Evolutionary conservation across 1,284 basidiomycete species (phyloP).

Genomic region (Stereum hirsutum): DNA sequence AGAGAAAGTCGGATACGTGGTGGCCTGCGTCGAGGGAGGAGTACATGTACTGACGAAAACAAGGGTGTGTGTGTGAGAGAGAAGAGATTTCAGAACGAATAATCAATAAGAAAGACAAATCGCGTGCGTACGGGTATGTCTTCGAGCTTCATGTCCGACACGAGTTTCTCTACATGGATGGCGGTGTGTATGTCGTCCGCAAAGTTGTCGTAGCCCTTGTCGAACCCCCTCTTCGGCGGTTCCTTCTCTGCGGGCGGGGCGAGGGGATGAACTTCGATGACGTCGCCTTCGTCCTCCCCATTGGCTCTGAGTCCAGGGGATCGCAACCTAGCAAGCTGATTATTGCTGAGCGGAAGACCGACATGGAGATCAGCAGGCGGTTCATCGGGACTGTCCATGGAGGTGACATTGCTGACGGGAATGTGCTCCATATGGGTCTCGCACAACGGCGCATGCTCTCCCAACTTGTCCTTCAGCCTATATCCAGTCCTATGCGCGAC

Average conservation of each 20-base stretch:
- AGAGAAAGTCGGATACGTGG: conserved; percentile 71
- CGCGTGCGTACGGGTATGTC: conserved; percentile 56
- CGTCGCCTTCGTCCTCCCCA: too few relatives aligned
- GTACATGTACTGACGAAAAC: conserved; percentile 42
- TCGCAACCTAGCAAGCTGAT: too few relatives aligned
- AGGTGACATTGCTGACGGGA: too few relatives aligned
- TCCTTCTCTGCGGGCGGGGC: conserved; percentile 17
- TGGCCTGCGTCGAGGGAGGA: conserved; percentile 70
- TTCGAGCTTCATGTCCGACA: conserved; percentile 46
- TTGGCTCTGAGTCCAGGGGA: too few relatives aligned
- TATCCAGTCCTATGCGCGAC: conserved; percentile 65
- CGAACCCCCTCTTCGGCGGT: conserved; percentile 37
- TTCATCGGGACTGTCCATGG: conserved; percentile 26
- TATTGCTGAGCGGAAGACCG: too few relatives aligned
- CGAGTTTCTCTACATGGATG: conserved; percentile 38
- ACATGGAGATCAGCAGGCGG: too few relatives aligned
- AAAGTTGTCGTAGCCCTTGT: conserved; percentile 38
- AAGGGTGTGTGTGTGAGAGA: conserved; percentile 6
- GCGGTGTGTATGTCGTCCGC: conserved; percentile 36
- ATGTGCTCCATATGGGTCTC: too few relatives aligned
- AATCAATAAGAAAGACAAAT: conserved; percentile 6
- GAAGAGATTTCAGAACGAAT: not conserved
- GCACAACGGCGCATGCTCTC: conserved; percentile 47
- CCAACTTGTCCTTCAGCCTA: conserved; percentile 57
- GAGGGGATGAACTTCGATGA: too few relatives aligned